Evolutionary conservation across 768 basidiomycete species (phyloP), one percentile per base, ranked within the genome.

Genomic region (Termitomyces sp.): DNA sequence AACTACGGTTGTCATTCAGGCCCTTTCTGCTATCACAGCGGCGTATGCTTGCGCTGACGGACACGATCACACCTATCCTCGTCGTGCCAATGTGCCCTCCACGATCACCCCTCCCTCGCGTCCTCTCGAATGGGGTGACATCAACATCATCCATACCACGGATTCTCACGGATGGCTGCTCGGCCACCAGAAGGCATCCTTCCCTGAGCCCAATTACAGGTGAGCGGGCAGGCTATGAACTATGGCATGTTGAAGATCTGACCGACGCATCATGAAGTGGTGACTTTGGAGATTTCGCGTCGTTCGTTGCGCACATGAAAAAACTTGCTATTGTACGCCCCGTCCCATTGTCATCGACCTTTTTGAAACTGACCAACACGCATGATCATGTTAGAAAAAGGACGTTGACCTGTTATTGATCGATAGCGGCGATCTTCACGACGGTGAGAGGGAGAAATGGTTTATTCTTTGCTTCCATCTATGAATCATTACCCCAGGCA

Each of bases 101-200:
- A 73, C 73, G 16, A 69, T 86, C 33, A 72, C 82, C 0, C 76
- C 76, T n/a, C 92, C 92, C 3, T 79, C 81, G 52, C 75, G 85
- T n/a, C 81, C 83, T 20, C 78, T 95, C 14, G 81, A 83, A 51
- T 95, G 93, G 93, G 85, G 88, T n/a, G 91, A 95, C 67, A 79
- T 95, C 68, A 95, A 95, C 67, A 81, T 95, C 65, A 79, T 95
- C 43, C 85, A 88, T 64, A 94, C 92, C 2, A 95, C 94, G 0
- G 93, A 94, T 69, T 89, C 83, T 40, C 87, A 90, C 74, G 75
- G 78, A 24, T 76, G 78, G 76, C 75, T 95, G 2, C 78, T 93
- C 32, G 93, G 93, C 1, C 93, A 96, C 72, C 89, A 91, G 64
- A 88, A 92, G 64, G 16, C 73, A 5, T 81, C 79, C 3, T 85